phyloP scores from a whole-genome alignment of 2,329 filamentous ascomycete species.

The Tolypocladium tundrense region DNA sequence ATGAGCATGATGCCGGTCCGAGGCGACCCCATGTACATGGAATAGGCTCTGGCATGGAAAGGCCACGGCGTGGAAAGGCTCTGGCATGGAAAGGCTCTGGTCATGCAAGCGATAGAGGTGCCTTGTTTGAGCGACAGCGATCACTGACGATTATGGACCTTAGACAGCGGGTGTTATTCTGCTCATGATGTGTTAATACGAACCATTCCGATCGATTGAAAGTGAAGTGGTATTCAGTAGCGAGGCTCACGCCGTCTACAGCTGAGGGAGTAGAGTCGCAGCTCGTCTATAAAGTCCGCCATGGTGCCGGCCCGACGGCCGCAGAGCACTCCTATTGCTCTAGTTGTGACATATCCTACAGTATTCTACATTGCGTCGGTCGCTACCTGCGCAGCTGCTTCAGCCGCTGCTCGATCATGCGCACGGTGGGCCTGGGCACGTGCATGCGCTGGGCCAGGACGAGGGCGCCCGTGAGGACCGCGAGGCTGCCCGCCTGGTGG shows the following conservation, averaged over 20 bases:
- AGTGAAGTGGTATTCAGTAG: neutral
- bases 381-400: constrained; percentile 15
- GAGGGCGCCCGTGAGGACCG: constrained; percentile 71
- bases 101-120: neutral
- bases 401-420: constrained; percentile 44
- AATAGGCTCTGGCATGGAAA: constrained; percentile 17
- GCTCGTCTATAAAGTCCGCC: too few relatives aligned
- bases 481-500: constrained; percentile 85
- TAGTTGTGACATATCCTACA: neutral
- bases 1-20: constrained; percentile 36
- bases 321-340: too few relatives aligned
- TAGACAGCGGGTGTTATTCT: constrained; percentile 10
- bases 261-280: neutral
- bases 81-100: neutral
- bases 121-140: constrained; percentile 3
- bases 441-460: constrained; percentile 71
- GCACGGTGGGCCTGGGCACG: constrained; percentile 56
- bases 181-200: constrained; percentile 22
- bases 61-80: constrained; percentile 25
- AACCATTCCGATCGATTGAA: constrained; percentile 5
- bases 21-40: constrained; percentile 42
- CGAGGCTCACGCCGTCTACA: neutral
- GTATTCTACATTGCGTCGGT: neutral
- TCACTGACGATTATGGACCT: constrained; percentile 17
- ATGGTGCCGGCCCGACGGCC: too few relatives aligned